phyloP scores from a whole-genome alignment of 1,284 basidiomycete genomes.

The Sporisorium graminicola region DNA sequence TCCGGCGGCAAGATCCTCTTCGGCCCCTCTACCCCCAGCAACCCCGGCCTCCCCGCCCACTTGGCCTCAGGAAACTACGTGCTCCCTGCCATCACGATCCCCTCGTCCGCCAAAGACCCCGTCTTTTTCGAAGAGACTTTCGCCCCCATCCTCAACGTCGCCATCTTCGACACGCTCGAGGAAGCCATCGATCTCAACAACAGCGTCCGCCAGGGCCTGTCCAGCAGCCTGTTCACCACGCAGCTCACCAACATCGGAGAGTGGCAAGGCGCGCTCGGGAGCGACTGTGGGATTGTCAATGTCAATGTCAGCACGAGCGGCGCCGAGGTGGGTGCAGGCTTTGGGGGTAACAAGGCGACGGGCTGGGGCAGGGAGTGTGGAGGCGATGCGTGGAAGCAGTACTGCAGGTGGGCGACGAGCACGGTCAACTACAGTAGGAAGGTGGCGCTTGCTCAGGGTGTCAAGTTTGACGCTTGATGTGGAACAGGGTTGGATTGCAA shows the following conservation, averaged over 20 bases:
- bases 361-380: slow-evolving; percentile 95
- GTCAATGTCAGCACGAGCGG: slow-evolving; percentile 84
- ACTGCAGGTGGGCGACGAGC: slow-evolving; percentile 76
- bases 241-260: slow-evolving; percentile 51
- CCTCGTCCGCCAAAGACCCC: slow-evolving; percentile 75
- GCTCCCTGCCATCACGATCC: slow-evolving; percentile 82
- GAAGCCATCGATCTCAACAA: slow-evolving; percentile 94
- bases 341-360: slow-evolving; percentile 88
- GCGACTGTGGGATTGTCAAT: slow-evolving; percentile 62
- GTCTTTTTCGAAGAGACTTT: slow-evolving; percentile 87
- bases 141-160: slow-evolving; percentile 86
- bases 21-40: slow-evolving; percentile 76
- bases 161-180: slow-evolving; percentile 88
- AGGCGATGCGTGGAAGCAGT: slow-evolving; percentile 94
- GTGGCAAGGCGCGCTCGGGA: slow-evolving; percentile 56
- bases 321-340: slow-evolving; percentile 90
- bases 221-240: slow-evolving; percentile 86
- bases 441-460: slow-evolving; percentile 90
- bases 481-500: not conserved
- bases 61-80: slow-evolving; percentile 81
- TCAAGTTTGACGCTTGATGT: slow-evolving; percentile 76
- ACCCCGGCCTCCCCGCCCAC: slow-evolving; percentile 52
- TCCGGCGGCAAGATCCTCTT: slow-evolving; percentile 82
- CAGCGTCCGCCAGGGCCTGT: slow-evolving; percentile 87
- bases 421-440: slow-evolving; percentile 92